These are phyloP conservation scores for Aquilaria yunnanensis DNA, from an alignment of 345 rosid genomes.

Conservation along the genomic window DNA sequence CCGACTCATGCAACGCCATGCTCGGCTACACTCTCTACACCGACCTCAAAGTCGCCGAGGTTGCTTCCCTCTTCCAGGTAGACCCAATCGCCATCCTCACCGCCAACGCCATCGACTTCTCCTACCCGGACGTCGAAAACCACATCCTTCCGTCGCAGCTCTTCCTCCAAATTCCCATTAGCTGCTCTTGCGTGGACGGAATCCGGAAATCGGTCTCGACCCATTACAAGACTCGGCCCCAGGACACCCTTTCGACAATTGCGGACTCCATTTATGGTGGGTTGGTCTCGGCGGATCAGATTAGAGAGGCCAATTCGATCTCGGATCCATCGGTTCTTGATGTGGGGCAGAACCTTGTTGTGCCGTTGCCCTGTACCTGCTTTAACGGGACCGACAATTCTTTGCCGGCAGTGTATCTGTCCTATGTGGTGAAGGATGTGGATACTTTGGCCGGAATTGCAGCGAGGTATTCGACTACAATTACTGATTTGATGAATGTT, in stretches of 20 bases:
- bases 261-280: conserved; percentile 68
- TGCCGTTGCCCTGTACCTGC: conserved; percentile 93
- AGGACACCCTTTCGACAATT: conserved; percentile 59
- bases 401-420: conserved; percentile 74
- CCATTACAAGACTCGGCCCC: conserved; percentile 77
- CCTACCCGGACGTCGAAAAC: conserved; percentile 92
- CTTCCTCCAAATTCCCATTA: conserved; percentile 73
- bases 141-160: conserved; percentile 80
- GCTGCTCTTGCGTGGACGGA: conserved; percentile 88
- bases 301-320: conserved; percentile 72
- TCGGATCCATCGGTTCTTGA: conserved; percentile 62
- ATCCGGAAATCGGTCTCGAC: conserved; percentile 77
- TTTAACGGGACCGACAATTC: conserved; percentile 81
- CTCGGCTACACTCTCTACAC: conserved; percentile 93
- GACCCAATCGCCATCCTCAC: conserved; percentile 77
- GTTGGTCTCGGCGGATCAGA: conserved; percentile 83
- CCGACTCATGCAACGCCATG: conserved; percentile 68
- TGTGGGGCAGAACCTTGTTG: conserved; percentile 63
- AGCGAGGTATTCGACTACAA: conserved; percentile 55
- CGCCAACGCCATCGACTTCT: conserved; percentile 79
- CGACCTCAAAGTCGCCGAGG: conserved; percentile 85
- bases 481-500: conserved; percentile 88
- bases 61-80: conserved; percentile 85
- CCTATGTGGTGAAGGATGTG: conserved; percentile 67
- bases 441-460: conserved; percentile 76